Evolutionary conservation across 2,329 filamentous ascomycete species (phyloP), one percentile per base, ranked within the genome.

Genomic region (Ceratocystis eucalypticola): DNA sequence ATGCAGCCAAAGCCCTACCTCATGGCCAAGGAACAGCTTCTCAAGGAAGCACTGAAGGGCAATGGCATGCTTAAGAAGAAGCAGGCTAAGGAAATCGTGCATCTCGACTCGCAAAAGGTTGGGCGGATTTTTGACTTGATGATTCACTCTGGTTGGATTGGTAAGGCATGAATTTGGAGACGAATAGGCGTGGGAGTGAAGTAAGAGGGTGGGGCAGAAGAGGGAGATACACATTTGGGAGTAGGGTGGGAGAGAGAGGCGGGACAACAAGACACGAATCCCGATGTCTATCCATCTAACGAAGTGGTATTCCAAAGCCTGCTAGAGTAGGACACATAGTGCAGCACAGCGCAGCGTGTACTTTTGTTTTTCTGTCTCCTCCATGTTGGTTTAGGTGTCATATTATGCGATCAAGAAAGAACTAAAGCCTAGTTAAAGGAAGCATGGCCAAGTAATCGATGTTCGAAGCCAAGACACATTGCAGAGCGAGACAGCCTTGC

Each of bases 1-100:
- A 78, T 99, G 64, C 88, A 94, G 75, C 94, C 94, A 0, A 99
- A 99, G 77, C 90, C 94, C 1, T 99, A 96, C 74, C 77, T 96
- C 4, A 91, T 91, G 73, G 91, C 97, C 76, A 99, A 99, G 76
- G 91, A 96, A 74, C 86, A 89, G 69, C 80, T 97, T n/a, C 76
- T 97, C 64, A 89, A 90, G 71, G 93, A 97, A 74, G 90, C 93
- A 0, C 84, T 96, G 74, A 94, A 93, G 76, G 86, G 87, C 67
- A 93, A 94, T 67, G 94, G 94, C 0, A 84, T 82, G 12, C 77
- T 99, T 6, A 97, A 96, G 80, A 96, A 94, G 82, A 97, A 96
- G 77, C 87, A 93, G 71, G 91, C 91, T 1, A 89, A 88, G 73
- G 89, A 95, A 73, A 87, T 97, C 30, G 92, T 88, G 73, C 77